Evolutionary conservation across 495 filamentous ascomycete species (phyloP).

Genomic region (Penicillium mononematosum): DNA sequence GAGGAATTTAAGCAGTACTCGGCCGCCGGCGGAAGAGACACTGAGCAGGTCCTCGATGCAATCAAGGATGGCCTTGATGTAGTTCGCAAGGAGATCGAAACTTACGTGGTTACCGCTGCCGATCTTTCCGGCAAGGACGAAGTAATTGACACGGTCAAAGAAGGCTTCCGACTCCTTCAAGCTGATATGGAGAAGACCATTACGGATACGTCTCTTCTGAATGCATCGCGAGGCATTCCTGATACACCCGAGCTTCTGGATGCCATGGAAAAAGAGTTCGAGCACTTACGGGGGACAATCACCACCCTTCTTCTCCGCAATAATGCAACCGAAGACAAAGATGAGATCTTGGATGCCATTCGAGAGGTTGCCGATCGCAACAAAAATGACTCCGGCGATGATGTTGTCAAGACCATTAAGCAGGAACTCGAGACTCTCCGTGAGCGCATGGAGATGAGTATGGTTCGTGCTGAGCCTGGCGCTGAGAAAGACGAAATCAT

Average conservation of each 20-base stretch:
- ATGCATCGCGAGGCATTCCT: conserved; percentile 38
- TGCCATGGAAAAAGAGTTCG: conserved; percentile 69
- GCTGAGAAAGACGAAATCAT: conserved; percentile 55
- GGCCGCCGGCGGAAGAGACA: conserved; percentile 69
- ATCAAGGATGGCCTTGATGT: conserved; percentile 81
- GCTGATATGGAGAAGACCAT: conserved; percentile 67
- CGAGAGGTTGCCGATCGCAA: conserved; percentile 49
- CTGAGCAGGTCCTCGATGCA: conserved; percentile 78
- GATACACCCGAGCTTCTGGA: conserved; percentile 59
- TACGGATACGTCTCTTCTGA: conserved; percentile 40
- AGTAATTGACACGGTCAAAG: conserved; percentile 70
- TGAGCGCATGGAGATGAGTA: conserved; percentile 50
- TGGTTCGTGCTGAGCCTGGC: conserved; percentile 34
- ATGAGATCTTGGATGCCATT: conserved; percentile 60
- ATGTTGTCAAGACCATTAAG: conserved; percentile 53
- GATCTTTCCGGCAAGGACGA: conserved; percentile 71
- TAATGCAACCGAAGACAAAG: conserved; percentile 53
- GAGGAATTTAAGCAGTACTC: conserved; percentile 73
- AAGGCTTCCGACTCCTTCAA: conserved; percentile 69
- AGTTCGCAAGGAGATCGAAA: conserved; percentile 75
- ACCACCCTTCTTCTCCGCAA: conserved; percentile 64
- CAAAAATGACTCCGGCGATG: conserved; percentile 17
- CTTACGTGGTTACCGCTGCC: conserved; percentile 67
- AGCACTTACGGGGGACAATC: conserved; percentile 68
- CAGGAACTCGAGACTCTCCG: conserved; percentile 75